Base-by-base conservation (phyloP, 1,284 basidiomycete species). In the Apiotrichum porosum region DNA sequence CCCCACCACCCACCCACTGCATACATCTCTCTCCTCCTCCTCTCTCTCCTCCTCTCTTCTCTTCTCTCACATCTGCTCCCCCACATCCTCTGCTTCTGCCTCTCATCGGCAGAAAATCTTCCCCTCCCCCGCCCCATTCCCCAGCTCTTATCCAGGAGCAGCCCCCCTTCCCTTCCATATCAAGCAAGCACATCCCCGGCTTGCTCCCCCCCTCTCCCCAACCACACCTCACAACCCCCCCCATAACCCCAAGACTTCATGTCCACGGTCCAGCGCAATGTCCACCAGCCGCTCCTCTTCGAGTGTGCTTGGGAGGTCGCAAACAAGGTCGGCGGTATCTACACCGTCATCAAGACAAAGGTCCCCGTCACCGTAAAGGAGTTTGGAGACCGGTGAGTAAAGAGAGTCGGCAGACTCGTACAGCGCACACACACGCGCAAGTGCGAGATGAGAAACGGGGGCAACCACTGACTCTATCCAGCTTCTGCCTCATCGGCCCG, bases 301-400 rank as follows among this genome's bases (percentile, higher is more conserved):
- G 89, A 92, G 69, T 86, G 84, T 67, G 88, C 88, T 30, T 92
- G 89, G 88, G 89, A 92, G 75, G 90, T 93, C 63, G 90, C 86
- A 31, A 94, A 94, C 81, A 94, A 93, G 76, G 93, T 97, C 73
- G 93, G 93, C 61, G 93, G 93, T 57, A 97, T 97, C 76, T 97
- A 97, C 81, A 97, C 93, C 57, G 93, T 97, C 77, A 97, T 97
- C 75, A 97, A 97, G 78, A 97, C 94, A 47, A 98, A 97, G 72
- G 92, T 95, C 44, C 94, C 94, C 50, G 89, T 98, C 72, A 97
- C 94, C 55, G 88, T 93, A 64, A 83, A 84, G 55, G 91, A 95
- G 73, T 95, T 85, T 58, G 72, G 72, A 32, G 66, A 69, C 57
- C 57, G 71, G 70, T 72, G 51, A 64, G 68, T 62, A 4, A 41